Evolutionary conservation across 2,329 filamentous ascomycete genomes (phyloP).

Genomic region (Fusarium armeniacum): DNA sequence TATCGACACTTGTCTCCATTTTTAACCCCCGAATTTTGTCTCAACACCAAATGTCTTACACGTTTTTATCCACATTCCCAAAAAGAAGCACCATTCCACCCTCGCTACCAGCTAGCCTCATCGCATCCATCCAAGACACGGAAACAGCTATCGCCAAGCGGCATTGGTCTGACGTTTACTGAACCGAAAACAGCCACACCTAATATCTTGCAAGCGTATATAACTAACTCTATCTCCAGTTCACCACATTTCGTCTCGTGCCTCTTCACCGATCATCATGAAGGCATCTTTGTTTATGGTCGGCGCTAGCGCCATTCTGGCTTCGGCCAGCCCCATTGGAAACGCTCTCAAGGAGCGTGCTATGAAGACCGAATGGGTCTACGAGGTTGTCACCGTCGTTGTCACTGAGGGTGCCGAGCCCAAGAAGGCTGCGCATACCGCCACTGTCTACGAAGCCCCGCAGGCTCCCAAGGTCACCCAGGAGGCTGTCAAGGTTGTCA

Average conservation of each 20-base stretch:
- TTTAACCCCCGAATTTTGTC: constrained; percentile 23
- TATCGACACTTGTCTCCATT: constrained; percentile 16
- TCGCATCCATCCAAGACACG: constrained; percentile 38
- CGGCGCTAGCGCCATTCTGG: constrained; percentile 62
- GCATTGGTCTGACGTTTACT: constrained; percentile 28
- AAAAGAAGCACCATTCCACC: constrained; percentile 45
- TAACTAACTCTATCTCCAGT: constrained; percentile 46
- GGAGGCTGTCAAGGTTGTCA: constrained; percentile 23
- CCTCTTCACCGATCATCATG: constrained; percentile 58
- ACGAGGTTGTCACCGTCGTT: constrained; percentile 61
- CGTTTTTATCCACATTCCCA: constrained; percentile 41
- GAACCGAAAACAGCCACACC: constrained; percentile 40
- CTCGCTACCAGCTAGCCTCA: constrained; percentile 29
- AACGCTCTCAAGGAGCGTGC: constrained; percentile 57
- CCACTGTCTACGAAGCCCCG: constrained; percentile 8
- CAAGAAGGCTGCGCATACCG: constrained; percentile 26
- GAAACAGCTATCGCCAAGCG: constrained; percentile 42
- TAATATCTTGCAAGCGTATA: constrained; percentile 32
- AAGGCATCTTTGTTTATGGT: constrained; percentile 64
- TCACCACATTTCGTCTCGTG: constrained; percentile 25
- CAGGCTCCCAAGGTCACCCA: constrained; percentile 19
- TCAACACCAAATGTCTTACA: constrained; percentile 46
- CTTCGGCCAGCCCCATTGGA: constrained; percentile 58
- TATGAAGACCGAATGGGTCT: constrained; percentile 58
- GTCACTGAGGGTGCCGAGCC: constrained; percentile 55